Evolutionary conservation across 176 grass and related monocot genomes (phyloP), one percentile per base, ranked within the genome.

Genomic region (Triticum aestivum): DNA sequence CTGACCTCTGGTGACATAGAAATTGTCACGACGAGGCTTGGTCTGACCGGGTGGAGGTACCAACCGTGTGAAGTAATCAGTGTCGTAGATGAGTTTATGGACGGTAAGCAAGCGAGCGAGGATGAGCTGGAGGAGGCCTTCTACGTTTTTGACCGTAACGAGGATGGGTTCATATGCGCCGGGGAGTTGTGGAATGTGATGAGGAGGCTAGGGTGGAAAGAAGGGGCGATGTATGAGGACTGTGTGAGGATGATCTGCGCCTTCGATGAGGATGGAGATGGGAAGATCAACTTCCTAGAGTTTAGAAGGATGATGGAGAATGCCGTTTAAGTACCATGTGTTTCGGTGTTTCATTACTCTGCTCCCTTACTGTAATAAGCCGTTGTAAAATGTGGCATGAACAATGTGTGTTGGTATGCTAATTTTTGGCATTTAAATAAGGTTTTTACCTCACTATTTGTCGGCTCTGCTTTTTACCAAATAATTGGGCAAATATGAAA

Each of bases 241-340:
- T 92, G 86, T n/a, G 12, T 6, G 32, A 82, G 54, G 86, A 92
- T 92, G 90, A 73, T 89, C 27, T 0, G 5, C 0, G 15, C 49
- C 7, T 83, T 86, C 0, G 86, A 92, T 8, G 65, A 52, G 12
- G 89, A 87, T 23, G 79, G 64, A 23, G 86, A 83, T 66, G 90
- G 82, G 8, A 79, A 42, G 82, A 83, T 92, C 45, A 86, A n/a
- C 78, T 89, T 86, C 34, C 5, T 11, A 2, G 90, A 92, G 63
- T 92, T 92, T 8, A 89, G 29, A 64, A 88, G 33, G 12, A 89
- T 92, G 86, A 82, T 89, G 82, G 82, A 92, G 52, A 79, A 71
- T 66, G 78, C 38, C 4, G 5, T 35, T 82, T 79, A 38, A 30
- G 8, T 45, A 62, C 1, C 17, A 3, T 24, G 1, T 2, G 29